These are phyloP conservation scores for Ramaria rubella DNA, from an alignment of 768 basidiomycete genomes.

Conservation along the genomic window DNA sequence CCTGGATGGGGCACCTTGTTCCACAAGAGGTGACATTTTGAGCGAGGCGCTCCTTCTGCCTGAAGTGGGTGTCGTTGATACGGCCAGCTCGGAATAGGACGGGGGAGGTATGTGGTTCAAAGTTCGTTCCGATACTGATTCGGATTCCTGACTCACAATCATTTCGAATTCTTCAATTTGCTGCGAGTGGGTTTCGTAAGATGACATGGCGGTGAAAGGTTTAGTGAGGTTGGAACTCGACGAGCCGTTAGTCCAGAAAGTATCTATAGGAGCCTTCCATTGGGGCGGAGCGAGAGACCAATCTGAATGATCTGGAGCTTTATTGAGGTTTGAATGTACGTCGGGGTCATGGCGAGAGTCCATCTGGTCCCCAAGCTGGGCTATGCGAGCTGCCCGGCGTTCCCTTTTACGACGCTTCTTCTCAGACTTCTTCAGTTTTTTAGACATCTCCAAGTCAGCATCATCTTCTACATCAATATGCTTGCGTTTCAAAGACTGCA, in stretches of 20 bases:
- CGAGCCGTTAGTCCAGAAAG: no score
- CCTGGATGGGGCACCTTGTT: not conserved
- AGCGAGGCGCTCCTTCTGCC: not conserved
- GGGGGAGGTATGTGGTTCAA: no score
- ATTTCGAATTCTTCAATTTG: no score
- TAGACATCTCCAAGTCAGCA: not conserved
- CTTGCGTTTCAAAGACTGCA: not conserved
- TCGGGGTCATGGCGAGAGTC: not conserved
- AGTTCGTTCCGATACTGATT: no score
- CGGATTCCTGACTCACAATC: no score
- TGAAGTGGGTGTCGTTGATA: not conserved
- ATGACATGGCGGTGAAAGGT: no score
- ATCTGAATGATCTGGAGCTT: not conserved
- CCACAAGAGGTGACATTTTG: no score
- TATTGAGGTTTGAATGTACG: not conserved
- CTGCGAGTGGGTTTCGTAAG: no score
- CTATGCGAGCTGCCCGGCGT: not conserved
- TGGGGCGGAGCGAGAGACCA: not conserved
- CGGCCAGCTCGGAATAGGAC: no score
- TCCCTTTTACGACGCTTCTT: slow-evolving; percentile 7
- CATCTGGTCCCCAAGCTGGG: not conserved
- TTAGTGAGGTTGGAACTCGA: no score
- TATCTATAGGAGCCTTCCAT: no score
- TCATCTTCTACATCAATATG: not conserved
- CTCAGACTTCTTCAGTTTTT: not conserved